Percentiles rank a stretch among this genome's conserved stretches.
Conservation (phyloP, 2,329 filamentous ascomycete species). For the Ophiostoma sp. region DNA sequence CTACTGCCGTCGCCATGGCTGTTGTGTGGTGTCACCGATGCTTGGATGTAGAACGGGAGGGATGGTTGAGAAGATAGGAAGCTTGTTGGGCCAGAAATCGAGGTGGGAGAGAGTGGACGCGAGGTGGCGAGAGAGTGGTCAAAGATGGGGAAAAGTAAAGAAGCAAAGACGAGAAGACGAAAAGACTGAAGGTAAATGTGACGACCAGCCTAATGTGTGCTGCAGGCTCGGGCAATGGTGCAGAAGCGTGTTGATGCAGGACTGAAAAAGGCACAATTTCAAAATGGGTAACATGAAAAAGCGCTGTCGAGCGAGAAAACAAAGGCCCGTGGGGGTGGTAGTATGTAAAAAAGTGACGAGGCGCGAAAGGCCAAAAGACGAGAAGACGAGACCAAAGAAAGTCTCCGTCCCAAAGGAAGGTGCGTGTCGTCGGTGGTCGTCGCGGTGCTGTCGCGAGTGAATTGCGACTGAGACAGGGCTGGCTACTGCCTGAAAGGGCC, state of each 20-base stretch:
- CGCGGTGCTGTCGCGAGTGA: not conserved
- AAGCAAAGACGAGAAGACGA: not conserved
- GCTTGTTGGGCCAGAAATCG: not conserved
- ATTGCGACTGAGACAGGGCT: not conserved
- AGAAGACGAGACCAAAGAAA: not conserved
- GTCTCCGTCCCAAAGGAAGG: not conserved
- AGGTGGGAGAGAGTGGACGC: not conserved
- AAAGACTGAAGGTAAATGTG: not conserved
- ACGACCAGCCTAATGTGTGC: not conserved
- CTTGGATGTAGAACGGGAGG: not conserved
- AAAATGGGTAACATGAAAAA: not conserved
- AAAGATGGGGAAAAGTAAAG: not conserved
- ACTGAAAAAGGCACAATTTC: not conserved
- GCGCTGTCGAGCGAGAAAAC: not conserved
- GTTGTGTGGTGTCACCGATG: not conserved
- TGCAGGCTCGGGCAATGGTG: not conserved
- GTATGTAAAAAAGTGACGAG: not conserved
- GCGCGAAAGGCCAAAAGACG: not conserved
- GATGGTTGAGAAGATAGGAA: not conserved
- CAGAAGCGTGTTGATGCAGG: not conserved
- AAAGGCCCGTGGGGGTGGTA: not conserved
- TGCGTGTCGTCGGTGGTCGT: not conserved
- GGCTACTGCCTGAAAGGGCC: not conserved
- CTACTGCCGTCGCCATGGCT: slow-evolving; percentile 10
- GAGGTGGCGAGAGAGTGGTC: slow-evolving; percentile 2